Evolutionary conservation across 192 early-diverging fungal species (phyloP).

Genomic region (Coemansia sp.): DNA sequence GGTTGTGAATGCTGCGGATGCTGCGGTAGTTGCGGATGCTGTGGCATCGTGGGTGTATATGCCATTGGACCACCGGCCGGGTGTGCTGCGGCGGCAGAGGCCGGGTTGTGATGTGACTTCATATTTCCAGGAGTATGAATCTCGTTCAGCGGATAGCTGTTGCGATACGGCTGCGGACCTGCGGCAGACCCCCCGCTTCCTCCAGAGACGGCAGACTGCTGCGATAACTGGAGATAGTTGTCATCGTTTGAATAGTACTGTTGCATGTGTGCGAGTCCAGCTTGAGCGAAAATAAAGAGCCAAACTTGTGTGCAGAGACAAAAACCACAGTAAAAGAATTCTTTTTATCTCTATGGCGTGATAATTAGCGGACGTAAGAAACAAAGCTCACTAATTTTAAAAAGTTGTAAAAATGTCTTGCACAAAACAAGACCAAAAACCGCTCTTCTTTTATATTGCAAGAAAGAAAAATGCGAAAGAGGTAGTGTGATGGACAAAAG

Average conservation of each 20-base stretch:
- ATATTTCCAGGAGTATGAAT: not conserved
- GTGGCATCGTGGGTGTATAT: not conserved
- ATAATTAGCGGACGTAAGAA: not conserved
- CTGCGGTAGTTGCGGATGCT: not conserved
- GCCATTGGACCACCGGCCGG: not conserved
- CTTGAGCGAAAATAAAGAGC: constrained; percentile 1
- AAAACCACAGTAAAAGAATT: constrained; percentile 1
- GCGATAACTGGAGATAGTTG: constrained; percentile 34
- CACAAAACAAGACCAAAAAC: not conserved
- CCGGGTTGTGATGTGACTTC: not conserved
- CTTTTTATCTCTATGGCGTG: constrained; percentile 1
- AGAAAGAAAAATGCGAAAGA: not conserved
- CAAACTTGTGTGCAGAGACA: not conserved
- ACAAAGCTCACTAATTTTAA: not conserved
- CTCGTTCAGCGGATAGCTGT: constrained; percentile 31
- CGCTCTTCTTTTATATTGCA: not conserved
- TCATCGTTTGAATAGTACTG: constrained; percentile 30
- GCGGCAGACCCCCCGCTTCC: constrained; percentile 15
- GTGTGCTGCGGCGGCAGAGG: constrained; percentile 6
- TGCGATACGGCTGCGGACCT: constrained; percentile 38
- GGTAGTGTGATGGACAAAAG: not conserved
- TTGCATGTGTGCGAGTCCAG: constrained; percentile 20
- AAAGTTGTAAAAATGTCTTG: constrained; percentile 5
- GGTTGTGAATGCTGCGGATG: constrained; percentile 13
- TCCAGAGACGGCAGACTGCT: constrained; percentile 17